Evolutionary conservation across 257 asterid species (phyloP).

Genomic region (Capsicum pubescens): DNA sequence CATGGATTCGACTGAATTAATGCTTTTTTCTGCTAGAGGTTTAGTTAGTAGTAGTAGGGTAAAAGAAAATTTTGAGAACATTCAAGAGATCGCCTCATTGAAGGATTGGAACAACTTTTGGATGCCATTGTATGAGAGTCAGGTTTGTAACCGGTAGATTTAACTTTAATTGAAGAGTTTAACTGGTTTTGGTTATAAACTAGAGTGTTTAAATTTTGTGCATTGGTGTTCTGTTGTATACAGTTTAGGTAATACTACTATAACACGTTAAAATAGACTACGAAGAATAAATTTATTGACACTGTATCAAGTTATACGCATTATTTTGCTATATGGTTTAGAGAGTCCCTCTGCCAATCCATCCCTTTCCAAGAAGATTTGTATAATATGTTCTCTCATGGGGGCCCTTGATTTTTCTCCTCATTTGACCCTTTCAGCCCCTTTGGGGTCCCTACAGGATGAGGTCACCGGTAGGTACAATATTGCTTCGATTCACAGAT

Average conservation of each 20-base stretch:
- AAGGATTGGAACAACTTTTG: constrained; percentile 59
- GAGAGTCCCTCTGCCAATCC: neutral
- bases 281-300: neutral
- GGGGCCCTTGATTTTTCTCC: neutral
- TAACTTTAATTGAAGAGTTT: neutral
- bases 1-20: constrained; percentile 56
- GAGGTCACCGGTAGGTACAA: neutral
- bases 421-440: neutral
- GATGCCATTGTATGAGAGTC: constrained; percentile 46
- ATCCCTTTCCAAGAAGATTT: neutral
- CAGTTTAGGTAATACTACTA: neutral
- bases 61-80: constrained; percentile 35
- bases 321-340: neutral
- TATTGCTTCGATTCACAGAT: neutral
- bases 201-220: neutral
- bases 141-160: constrained; percentile 12
- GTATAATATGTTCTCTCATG: neutral
- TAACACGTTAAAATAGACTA: neutral
- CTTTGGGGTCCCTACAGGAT: constrained; percentile 1
- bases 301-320: neutral
- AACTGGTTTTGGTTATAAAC: neutral
- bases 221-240: neutral
- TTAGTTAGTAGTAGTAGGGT: constrained; percentile 42
- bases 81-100: constrained; percentile 51
- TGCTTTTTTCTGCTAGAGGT: constrained; percentile 76